Conservation (phyloP, 2,329 filamentous ascomycete species). For the Ceratocystis eucalypticola region DNA sequence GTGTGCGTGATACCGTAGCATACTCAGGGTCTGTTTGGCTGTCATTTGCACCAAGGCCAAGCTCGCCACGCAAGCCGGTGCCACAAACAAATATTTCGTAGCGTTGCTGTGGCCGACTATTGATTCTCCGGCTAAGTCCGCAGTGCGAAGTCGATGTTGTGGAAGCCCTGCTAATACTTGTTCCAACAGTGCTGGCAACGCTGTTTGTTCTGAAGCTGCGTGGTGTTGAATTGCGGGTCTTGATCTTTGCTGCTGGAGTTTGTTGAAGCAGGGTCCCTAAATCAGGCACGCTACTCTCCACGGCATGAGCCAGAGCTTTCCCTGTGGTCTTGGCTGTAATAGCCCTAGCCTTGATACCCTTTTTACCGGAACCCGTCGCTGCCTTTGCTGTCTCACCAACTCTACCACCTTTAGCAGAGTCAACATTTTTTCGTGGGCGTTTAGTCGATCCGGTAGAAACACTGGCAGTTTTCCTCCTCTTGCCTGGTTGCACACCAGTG, state of each 20-base stretch:
- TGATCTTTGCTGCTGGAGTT: not conserved
- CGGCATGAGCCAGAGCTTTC: not conserved
- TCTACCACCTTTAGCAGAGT: not conserved
- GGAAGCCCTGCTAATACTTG: not conserved
- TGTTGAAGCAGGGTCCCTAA: not conserved
- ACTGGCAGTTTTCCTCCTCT: not conserved
- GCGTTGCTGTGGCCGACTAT: conserved; percentile 31
- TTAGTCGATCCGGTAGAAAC: not conserved
- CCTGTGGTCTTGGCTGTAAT: not conserved
- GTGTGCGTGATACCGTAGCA: conserved; percentile 23
- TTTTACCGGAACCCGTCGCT: not conserved
- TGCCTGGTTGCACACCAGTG: not conserved
- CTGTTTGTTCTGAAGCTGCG: not conserved
- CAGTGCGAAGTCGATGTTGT: not conserved
- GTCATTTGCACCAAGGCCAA: conserved; percentile 33
- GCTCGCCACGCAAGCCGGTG: conserved; percentile 49
- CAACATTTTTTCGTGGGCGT: not conserved
- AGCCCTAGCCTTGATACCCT: not conserved
- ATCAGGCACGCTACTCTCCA: not conserved
- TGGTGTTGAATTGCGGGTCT: not conserved
- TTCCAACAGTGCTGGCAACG: not conserved
- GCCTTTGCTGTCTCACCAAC: not conserved
- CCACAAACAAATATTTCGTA: conserved; percentile 50
- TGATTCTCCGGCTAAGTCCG: not conserved
- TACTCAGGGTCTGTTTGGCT: not conserved